phyloP scores from a whole-genome alignment of 164 flowering plant species.

The Malania oleifera region DNA sequence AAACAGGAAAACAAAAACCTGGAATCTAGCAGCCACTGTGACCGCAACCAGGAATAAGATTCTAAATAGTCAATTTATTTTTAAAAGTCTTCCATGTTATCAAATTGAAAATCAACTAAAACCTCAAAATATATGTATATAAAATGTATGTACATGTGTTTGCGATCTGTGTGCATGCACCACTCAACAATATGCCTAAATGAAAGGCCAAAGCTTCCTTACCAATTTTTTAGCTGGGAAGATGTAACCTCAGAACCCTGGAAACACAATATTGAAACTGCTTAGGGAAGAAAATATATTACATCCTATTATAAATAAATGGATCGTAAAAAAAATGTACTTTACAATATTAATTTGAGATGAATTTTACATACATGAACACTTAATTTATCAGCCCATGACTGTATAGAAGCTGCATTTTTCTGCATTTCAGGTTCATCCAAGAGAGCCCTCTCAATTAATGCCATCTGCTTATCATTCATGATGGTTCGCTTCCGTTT shows the following conservation, averaged over 20 bases:
- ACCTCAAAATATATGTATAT: no score
- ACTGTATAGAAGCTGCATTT: slow-evolving; percentile 55
- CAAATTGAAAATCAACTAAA: neutral
- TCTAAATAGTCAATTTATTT: neutral
- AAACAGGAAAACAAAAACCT: no score
- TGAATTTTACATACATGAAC: slow-evolving; percentile 45
- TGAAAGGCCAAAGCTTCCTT: slow-evolving; percentile 15
- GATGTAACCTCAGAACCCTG: slow-evolving; percentile 94
- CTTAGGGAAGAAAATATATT: slow-evolving; percentile 8
- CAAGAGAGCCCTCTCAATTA: slow-evolving; percentile 74
- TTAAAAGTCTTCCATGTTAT: neutral
- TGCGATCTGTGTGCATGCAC: no score
- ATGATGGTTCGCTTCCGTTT: slow-evolving; percentile 86
- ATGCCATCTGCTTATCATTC: slow-evolving; percentile 68
- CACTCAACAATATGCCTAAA: neutral
- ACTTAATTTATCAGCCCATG: slow-evolving; percentile 83
- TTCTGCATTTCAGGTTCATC: slow-evolving; percentile 95
- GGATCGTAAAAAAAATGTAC: neutral
- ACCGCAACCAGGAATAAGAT: no score
- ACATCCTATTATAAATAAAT: neutral
- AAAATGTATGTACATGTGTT: no score
- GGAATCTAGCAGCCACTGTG: no score
- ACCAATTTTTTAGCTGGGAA: slow-evolving; percentile 93
- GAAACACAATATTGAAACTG: slow-evolving; percentile 14
- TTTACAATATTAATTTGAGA: neutral